Evolutionary conservation across 2,329 filamentous ascomycete genomes (phyloP), one percentile per base, ranked within the genome.

Genomic region (Fusarium sambucinum): DNA sequence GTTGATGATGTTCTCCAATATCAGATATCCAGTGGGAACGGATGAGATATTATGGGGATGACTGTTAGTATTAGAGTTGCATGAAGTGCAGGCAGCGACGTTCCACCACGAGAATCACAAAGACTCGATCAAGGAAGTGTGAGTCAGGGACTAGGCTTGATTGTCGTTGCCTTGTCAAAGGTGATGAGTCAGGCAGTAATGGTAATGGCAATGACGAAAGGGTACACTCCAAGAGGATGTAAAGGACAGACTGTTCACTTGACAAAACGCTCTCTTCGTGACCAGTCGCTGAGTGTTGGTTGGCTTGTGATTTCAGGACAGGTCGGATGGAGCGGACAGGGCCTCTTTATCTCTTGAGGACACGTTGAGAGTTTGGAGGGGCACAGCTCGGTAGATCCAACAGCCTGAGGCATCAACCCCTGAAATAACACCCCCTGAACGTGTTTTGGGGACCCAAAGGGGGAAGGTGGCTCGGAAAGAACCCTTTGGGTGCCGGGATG

Each of bases 301-400:
- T 64, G 66, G 51, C 32, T 68, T 59, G 63, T 50, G 40, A 54
- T 55, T 42, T 41, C 57, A 50, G 68, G 69, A 66, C 66, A 63
- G 38, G 38, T 47, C 61, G 51, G 55, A 54, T 41, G 68, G 70
- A 55, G 73, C 68, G 70, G 68, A 74, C 52, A 59, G 68, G 69
- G 59, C 55, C 67, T 77, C 74, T 79, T 80, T 80, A 80, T 79
- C 72, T 78, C 70, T 74, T 70, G 66, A 77, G 75, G 75, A 74
- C 75, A 77, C 75, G 75, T 77, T 69, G 69, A 73, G 54, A 53
- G 46, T 72, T 71, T 64, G 50, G 53, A 53, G 46, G 64, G 54
- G 58, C 53, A 47, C 40, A 51, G 48, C 42, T 55, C 37, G 48
- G 16, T 12, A 42, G 50, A 61, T 67, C 9, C 29, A 33, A 42